Evolutionary conservation across 192 early-diverging fungal genomes (phyloP).

Genomic region (Spizellomyces sp.): DNA sequence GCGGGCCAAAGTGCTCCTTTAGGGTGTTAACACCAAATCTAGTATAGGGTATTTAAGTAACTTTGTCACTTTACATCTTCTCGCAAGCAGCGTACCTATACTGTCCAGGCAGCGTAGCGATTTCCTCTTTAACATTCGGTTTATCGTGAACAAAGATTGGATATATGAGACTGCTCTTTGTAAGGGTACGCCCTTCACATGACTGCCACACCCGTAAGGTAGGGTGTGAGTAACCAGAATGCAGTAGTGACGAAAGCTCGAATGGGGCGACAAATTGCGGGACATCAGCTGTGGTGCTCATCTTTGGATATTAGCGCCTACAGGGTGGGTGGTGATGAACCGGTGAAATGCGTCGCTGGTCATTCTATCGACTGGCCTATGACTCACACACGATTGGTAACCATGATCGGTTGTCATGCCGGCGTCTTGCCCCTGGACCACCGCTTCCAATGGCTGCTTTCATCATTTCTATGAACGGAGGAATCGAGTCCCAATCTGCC

Average conservation of each 20-base stretch:
- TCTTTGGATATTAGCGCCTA: neutral
- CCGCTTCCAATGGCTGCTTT: too few species aligned
- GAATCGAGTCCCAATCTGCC: too few species aligned
- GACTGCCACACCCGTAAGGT: slow-evolving; percentile 79
- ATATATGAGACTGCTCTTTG: slow-evolving; percentile 81
- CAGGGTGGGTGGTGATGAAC: too few species aligned
- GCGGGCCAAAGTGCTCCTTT: slow-evolving; percentile 71
- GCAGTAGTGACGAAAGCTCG: slow-evolving; percentile 63
- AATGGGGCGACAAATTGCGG: slow-evolving; percentile 17
- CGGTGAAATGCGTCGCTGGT: too few species aligned
- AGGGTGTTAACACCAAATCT: slow-evolving; percentile 78
- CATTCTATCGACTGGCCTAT: too few species aligned
- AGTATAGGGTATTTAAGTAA: neutral
- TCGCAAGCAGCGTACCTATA: slow-evolving; percentile 55
- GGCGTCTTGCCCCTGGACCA: too few species aligned
- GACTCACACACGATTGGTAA: too few species aligned
- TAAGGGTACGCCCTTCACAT: slow-evolving; percentile 33
- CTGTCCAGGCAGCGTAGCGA: slow-evolving; percentile 84
- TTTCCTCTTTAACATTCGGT: slow-evolving; percentile 69
- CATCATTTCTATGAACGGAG: too few species aligned
- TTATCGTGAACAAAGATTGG: slow-evolving; percentile 94
- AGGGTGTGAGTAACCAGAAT: slow-evolving; percentile 86
- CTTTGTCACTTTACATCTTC: neutral
- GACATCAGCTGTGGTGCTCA: neutral
- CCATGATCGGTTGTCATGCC: too few species aligned